These are phyloP conservation scores for Porogramme epimiltina DNA, from an alignment of 1,284 basidiomycete genomes.

Conservation along the genomic window DNA sequence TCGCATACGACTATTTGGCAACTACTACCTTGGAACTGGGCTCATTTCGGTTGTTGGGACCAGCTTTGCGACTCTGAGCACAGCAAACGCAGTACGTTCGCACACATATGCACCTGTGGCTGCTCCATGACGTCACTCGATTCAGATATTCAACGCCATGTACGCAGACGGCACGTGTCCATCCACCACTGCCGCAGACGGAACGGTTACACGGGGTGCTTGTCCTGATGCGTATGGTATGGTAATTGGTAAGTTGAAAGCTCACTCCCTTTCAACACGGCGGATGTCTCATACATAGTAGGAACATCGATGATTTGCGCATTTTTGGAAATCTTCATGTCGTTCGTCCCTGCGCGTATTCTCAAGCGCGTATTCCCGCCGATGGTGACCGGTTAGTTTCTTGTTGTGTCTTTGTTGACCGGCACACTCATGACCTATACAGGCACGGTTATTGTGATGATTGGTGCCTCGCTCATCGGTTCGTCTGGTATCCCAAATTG, in stretches of 20 bases:
- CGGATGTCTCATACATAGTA: constrained; percentile 20
- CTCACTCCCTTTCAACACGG: too few relatives aligned
- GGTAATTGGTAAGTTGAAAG: constrained; percentile 57
- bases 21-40: constrained; percentile 77
- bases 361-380: constrained; percentile 80
- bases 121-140: background rate
- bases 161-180: constrained; percentile 82
- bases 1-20: constrained; percentile 56
- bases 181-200: constrained; percentile 56
- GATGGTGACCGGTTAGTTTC: constrained; percentile 65
- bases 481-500: constrained; percentile 78
- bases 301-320: constrained; percentile 81
- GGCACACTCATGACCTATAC: background rate
- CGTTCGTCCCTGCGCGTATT: constrained; percentile 68
- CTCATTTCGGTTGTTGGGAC: constrained; percentile 86
- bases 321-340: constrained; percentile 79
- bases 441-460: constrained; percentile 76
- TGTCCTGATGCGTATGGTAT: constrained; percentile 85
- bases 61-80: constrained; percentile 80
- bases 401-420: background rate
- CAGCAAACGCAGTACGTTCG: constrained; percentile 62
- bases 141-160: constrained; percentile 65
- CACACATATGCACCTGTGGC: background rate
- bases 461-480: constrained; percentile 78
- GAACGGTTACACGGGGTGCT: constrained; percentile 56